Evolutionary conservation across 805 yeast species (phyloP).

Genomic region (Ogataea sp.): DNA sequence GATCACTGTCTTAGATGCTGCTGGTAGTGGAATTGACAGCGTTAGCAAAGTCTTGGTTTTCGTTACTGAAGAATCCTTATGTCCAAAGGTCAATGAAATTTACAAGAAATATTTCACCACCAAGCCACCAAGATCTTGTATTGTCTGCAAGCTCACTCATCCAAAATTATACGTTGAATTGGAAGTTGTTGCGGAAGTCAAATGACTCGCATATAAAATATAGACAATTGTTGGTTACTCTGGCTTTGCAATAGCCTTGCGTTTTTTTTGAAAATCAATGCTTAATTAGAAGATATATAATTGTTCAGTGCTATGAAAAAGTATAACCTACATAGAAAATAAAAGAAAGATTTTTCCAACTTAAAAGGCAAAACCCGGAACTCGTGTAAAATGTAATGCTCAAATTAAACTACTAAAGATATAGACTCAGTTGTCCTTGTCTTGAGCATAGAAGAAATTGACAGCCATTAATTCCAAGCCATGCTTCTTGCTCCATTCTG

Average conservation of each 20-base stretch:
- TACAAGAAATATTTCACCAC: conserved; percentile 38
- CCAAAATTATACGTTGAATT: conserved; percentile 42
- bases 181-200: conserved; percentile 32
- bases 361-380: background rate
- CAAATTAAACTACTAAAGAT: background rate
- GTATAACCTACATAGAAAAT: background rate
- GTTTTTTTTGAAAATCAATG: no score
- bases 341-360: background rate
- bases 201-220: no score
- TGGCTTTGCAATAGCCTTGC: no score
- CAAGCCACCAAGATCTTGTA: conserved; percentile 47
- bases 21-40: conserved; percentile 38
- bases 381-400: background rate
- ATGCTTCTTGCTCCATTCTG: conserved; percentile 61
- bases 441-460: conserved; percentile 81
- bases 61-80: conserved; percentile 34
- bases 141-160: conserved; percentile 44
- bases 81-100: conserved; percentile 34
- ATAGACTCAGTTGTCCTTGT: conserved; percentile 20
- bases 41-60: conserved; percentile 44
- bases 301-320: no score
- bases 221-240: no score
- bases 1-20: conserved; percentile 30
- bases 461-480: conserved; percentile 62
- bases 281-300: no score